Evolutionary conservation across 169 alveolate genomes (phyloP).

Genomic region (Eimeria mitis): DNA sequence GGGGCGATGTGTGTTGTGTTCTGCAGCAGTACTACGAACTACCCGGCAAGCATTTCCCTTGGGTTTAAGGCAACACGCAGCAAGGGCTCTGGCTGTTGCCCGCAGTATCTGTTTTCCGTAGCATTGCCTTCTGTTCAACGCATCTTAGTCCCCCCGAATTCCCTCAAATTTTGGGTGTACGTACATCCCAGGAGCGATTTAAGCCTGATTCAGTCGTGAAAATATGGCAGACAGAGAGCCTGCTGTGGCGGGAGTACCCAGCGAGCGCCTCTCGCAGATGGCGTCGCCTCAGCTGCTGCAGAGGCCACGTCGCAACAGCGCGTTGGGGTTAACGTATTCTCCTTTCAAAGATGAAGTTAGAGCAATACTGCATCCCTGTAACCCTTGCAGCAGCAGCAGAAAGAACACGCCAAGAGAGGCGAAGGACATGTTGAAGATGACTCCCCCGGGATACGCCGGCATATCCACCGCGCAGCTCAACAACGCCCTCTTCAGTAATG

Average conservation of each 20-base stretch:
- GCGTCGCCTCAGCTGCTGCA: constrained; percentile 57
- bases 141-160: background rate
- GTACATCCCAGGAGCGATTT: background rate
- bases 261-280: constrained; percentile 61
- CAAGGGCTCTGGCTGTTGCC: background rate
- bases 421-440: background rate
- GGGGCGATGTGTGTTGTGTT: background rate
- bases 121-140: background rate
- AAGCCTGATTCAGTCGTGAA: background rate
- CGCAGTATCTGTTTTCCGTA: background rate
- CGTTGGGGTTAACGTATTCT: background rate
- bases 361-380: constrained; percentile 5
- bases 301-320: background rate
- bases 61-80: background rate
- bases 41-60: background rate
- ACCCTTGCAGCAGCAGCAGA: constrained; percentile 18
- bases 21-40: constrained; percentile 6
- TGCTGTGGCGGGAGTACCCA: constrained; percentile 56
- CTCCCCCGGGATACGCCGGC: constrained; percentile 50
- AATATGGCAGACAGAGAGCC: constrained; percentile 4
- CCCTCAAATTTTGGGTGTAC: background rate
- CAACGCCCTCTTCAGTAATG: background rate
- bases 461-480: constrained; percentile 30
- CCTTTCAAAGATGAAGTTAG: constrained; percentile 43
- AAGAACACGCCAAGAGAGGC: background rate